Evolutionary conservation across 345 rosid species (phyloP).

Genomic region (Bruguiera gymnorhiza): DNA sequence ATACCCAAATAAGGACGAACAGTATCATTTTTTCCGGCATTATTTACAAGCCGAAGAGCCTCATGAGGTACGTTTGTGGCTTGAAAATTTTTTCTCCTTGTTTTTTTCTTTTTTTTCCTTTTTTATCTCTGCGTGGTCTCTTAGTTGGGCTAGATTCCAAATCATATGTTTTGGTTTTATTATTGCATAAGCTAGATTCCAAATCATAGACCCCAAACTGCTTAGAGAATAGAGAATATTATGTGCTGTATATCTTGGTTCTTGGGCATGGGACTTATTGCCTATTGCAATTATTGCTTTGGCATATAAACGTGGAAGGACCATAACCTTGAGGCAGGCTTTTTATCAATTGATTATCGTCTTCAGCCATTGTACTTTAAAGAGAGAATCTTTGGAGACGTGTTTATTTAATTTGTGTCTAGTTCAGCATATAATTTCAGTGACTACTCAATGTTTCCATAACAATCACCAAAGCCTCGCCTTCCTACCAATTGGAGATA

Average conservation of each 20-base stretch:
- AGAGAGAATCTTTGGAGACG: too few species aligned
- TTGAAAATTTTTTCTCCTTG: not conserved
- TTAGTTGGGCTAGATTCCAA: not conserved
- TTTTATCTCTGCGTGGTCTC: not conserved
- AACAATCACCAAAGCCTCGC: too few species aligned
- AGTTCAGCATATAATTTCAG: too few species aligned
- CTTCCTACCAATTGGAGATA: too few species aligned
- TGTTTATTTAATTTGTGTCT: too few species aligned
- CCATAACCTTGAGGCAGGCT: not conserved
- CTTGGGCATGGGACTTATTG: not conserved
- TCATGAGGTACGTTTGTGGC: conserved; percentile 43
- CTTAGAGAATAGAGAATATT: not conserved
- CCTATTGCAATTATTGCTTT: not conserved
- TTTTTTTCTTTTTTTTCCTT: too few species aligned
- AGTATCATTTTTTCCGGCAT: conserved; percentile 78
- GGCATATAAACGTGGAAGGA: not conserved
- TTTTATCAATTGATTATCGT: not conserved
- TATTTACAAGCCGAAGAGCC: conserved; percentile 73
- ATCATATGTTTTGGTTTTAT: too few species aligned
- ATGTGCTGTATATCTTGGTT: not conserved
- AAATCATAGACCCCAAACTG: too few species aligned
- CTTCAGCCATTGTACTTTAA: not conserved
- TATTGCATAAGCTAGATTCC: too few species aligned
- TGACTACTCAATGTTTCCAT: too few species aligned
- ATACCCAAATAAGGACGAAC: conserved; percentile 79